phyloP scores from a whole-genome alignment of 2,329 filamentous ascomycete species.

The Neonectria hederae region DNA sequence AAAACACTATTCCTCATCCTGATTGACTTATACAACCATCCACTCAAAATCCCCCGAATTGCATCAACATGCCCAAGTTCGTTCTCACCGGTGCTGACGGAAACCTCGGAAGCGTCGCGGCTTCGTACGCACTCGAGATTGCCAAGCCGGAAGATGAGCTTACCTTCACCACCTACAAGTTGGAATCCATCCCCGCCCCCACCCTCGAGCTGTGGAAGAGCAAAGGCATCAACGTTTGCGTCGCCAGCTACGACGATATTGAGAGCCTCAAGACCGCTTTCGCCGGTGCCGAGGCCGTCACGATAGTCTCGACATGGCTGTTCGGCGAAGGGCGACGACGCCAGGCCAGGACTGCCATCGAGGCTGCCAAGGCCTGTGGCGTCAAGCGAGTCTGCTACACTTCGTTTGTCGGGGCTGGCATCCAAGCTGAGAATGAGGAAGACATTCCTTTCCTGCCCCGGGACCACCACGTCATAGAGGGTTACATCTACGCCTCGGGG shows the following conservation, averaged over 20 bases:
- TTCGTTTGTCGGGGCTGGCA: conserved; percentile 36
- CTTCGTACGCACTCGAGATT: conserved; percentile 35
- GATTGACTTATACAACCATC: not conserved
- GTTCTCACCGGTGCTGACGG: conserved; percentile 40
- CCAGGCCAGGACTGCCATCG: conserved; percentile 33
- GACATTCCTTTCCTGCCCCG: conserved; percentile 39
- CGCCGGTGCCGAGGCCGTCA: conserved; percentile 38
- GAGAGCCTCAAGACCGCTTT: conserved; percentile 38
- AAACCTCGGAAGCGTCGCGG: conserved; percentile 36
- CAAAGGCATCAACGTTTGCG: conserved; percentile 32
- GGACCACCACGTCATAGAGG: conserved; percentile 38
- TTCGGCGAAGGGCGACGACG: conserved; percentile 35
- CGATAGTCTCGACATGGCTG: conserved; percentile 39
- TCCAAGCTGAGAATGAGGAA: conserved; percentile 38
- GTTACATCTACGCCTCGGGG: conserved; percentile 35
- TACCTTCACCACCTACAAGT: conserved; percentile 36
- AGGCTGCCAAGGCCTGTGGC: conserved; percentile 36
- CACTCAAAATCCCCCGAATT: not conserved
- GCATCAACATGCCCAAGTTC: conserved; percentile 34
- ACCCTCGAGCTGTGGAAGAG: conserved; percentile 31
- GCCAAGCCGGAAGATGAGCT: conserved; percentile 36
- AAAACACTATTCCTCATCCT: not conserved
- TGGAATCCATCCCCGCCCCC: conserved; percentile 29
- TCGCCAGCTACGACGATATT: conserved; percentile 36
- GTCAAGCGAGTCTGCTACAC: conserved; percentile 40